Conservation (phyloP, 2,329 filamentous ascomycete species). For the Pseudonectria buxi region DNA sequence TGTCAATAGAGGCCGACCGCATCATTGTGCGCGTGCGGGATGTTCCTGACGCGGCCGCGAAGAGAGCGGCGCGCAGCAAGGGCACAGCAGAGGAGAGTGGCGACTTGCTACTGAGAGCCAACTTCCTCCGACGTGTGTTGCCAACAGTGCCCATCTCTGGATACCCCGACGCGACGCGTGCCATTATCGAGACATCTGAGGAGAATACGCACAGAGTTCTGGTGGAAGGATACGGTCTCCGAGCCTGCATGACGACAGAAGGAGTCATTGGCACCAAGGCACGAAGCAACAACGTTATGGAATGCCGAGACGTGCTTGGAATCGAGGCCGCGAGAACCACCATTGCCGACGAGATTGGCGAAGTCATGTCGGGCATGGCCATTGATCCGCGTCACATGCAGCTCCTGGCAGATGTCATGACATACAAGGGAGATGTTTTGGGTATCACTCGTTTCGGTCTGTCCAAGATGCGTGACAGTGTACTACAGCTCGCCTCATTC, state of each 20-base stretch:
- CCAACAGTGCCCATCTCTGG: constrained; percentile 83
- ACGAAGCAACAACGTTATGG: constrained; percentile 82
- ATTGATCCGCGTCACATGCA: constrained; percentile 99
- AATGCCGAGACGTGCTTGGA: constrained; percentile 77
- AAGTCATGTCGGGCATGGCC: constrained; percentile 88
- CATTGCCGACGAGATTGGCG: constrained; percentile 80
- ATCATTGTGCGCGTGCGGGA: constrained; percentile 69
- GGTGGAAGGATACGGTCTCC: constrained; percentile 91
- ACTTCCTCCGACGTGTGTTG: constrained; percentile 75
- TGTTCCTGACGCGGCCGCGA: constrained; percentile 41
- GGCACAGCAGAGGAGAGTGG: constrained; percentile 34
- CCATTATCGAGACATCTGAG: constrained; percentile 80
- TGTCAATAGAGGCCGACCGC: constrained; percentile 52
- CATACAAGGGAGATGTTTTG: constrained; percentile 93
- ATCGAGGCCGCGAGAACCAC: constrained; percentile 90
- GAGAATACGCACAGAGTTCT: constrained; percentile 64
- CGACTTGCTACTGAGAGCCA: constrained; percentile 66
- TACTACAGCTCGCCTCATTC: constrained; percentile 89
- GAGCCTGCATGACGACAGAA: constrained; percentile 85
- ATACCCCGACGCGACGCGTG: constrained; percentile 76
- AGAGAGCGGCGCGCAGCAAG: constrained; percentile 41
- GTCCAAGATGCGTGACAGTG: constrained; percentile 91
- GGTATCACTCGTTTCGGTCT: constrained; percentile 96
- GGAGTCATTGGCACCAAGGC: constrained; percentile 75
- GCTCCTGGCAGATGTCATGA: constrained; percentile 95